A percentile compares a stretch with the other conserved stretches of the same genome.
Evolutionary conservation across 495 filamentous ascomycete species (phyloP).

Genomic region (Daldinia vernicosa): DNA sequence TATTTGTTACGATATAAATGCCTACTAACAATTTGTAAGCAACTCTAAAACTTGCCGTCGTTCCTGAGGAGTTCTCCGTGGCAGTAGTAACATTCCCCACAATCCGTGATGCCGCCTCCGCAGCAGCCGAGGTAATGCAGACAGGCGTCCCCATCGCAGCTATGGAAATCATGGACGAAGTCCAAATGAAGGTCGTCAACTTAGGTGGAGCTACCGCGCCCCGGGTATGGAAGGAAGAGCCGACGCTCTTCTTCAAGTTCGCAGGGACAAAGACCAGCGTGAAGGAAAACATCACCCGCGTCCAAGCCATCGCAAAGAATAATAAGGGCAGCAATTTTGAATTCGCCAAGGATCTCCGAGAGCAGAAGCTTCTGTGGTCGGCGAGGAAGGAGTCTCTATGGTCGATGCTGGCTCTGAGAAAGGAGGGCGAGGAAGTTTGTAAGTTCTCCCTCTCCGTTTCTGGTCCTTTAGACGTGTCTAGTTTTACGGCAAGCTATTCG

Average conservation of each 20-base stretch:
- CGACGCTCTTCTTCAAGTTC: conserved; percentile 88
- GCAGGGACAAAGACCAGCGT: conserved; percentile 75
- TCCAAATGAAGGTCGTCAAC: conserved; percentile 83
- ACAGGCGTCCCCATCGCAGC: conserved; percentile 77
- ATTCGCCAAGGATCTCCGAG: conserved; percentile 72
- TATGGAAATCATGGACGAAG: conserved; percentile 86
- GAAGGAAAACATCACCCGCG: conserved; percentile 70
- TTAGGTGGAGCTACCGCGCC: conserved; percentile 71
- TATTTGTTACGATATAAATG: background rate
- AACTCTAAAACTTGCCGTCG: conserved; percentile 76
- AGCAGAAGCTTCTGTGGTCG: conserved; percentile 77
- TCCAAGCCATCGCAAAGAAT: conserved; percentile 69
- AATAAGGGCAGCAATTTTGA: conserved; percentile 75
- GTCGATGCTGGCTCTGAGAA: conserved; percentile 75
- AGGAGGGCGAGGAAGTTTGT: conserved; percentile 68
- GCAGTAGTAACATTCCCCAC: conserved; percentile 80
- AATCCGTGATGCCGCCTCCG: conserved; percentile 75
- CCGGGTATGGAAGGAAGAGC: conserved; percentile 75
- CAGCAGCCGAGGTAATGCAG: conserved; percentile 74
- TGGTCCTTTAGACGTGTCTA: background rate
- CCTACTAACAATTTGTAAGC: conserved; percentile 47
- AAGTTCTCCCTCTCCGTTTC: conserved; percentile 33
- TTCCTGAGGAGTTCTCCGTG: conserved; percentile 76
- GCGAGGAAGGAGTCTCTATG: conserved; percentile 79
- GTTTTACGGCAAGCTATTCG: background rate